Evolutionary conservation across 192 early-diverging fungal species (phyloP).

Genomic region (Thoreauomyces humboldtii): DNA sequence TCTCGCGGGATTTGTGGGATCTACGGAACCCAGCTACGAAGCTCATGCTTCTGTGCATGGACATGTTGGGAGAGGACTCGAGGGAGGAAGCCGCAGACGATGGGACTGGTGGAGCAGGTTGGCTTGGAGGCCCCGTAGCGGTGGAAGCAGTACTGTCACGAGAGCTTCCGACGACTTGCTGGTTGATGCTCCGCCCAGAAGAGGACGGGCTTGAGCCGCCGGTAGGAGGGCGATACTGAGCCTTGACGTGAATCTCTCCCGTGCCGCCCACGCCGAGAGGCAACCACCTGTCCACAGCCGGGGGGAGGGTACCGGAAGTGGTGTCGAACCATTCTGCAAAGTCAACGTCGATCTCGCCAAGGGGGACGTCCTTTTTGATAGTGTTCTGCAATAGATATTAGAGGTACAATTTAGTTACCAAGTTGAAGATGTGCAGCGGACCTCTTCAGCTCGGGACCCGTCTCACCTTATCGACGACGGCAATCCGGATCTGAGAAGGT

Average conservation of each 20-base stretch:
- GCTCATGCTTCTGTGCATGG: conserved; percentile 2
- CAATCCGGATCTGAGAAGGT: conserved; percentile 50
- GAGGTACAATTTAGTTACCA: too few species aligned
- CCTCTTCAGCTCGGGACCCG: too few species aligned
- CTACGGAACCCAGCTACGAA: neutral
- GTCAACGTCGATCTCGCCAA: conserved; percentile 61
- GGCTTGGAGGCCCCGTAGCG: too few species aligned
- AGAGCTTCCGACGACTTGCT: conserved; percentile 1
- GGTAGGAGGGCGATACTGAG: conserved; percentile 1
- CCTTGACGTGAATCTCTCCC: conserved; percentile 32
- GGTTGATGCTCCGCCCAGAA: neutral
- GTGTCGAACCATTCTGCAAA: conserved; percentile 40
- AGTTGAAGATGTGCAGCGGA: too few species aligned
- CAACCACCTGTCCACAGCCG: conserved; percentile 37
- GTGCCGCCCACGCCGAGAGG: conserved; percentile 37
- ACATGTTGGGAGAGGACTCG: too few species aligned
- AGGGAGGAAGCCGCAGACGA: too few species aligned
- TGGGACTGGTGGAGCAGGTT: too few species aligned
- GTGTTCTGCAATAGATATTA: too few species aligned
- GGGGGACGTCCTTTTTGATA: conserved; percentile 55
- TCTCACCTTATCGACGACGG: conserved; percentile 66
- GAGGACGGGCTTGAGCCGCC: neutral
- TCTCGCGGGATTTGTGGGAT: neutral
- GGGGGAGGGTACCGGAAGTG: neutral
- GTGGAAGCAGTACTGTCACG: conserved; percentile 2